phyloP scores from a whole-genome alignment of 768 basidiomycete species.

The Lactarius trivialis region DNA sequence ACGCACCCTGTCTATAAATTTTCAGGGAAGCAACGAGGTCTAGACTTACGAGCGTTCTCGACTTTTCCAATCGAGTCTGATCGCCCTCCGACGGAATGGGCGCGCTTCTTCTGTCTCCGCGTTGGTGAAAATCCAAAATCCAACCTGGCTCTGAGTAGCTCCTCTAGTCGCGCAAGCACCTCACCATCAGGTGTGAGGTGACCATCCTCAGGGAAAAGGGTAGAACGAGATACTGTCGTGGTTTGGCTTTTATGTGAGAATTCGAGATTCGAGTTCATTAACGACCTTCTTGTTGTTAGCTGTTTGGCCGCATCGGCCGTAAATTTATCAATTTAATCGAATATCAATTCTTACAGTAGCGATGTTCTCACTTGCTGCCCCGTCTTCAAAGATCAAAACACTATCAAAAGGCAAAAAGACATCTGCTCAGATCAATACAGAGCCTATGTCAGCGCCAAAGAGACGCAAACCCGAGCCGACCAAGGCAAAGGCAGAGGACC shows the following conservation, averaged over 20 bases:
- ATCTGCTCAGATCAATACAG: neutral
- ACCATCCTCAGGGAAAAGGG: neutral
- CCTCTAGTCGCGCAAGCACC: slow-evolving; percentile 6
- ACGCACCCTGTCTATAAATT: neutral
- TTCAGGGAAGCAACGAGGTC: neutral
- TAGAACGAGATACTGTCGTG: slow-evolving; percentile 3
- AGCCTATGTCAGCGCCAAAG: neutral
- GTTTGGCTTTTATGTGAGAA: slow-evolving; percentile 3
- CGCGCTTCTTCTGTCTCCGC: slow-evolving; percentile 12
- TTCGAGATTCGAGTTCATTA: slow-evolving; percentile 14
- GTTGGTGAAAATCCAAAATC: neutral
- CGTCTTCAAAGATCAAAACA: slow-evolving; percentile 4
- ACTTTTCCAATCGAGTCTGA: neutral
- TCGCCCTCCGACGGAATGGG: neutral
- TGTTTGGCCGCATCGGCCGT: neutral
- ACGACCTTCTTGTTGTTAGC: neutral
- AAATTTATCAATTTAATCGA: neutral
- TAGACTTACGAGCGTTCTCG: neutral
- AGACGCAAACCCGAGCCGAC: neutral
- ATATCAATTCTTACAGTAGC: neutral
- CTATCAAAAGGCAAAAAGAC: slow-evolving; percentile 3
- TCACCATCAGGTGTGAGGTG: neutral
- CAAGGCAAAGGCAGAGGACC: slow-evolving; percentile 4
- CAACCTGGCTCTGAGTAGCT: slow-evolving; percentile 4
- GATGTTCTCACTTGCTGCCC: slow-evolving; percentile 5